Conservation (phyloP, 129 eudicot genomes). For the Erigeron canadensis region DNA sequence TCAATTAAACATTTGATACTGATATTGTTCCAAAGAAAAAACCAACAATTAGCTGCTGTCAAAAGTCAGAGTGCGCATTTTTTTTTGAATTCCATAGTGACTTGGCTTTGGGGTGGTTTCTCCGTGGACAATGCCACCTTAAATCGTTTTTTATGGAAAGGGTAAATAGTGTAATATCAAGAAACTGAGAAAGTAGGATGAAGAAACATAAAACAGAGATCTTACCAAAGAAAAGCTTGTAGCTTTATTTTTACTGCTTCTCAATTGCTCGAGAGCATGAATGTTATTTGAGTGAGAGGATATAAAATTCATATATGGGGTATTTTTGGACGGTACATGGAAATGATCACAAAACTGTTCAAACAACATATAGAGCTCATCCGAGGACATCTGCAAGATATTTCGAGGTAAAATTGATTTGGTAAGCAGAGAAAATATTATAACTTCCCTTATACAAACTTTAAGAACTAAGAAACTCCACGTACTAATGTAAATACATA, state of each 20-base stretch:
- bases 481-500: not conserved
- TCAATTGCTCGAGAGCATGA: slow-evolving; percentile 88
- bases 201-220: slow-evolving; percentile 21
- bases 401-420: slow-evolving; percentile 8
- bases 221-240: slow-evolving; percentile 76
- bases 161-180: too few relatives aligned
- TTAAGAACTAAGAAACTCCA: not conserved
- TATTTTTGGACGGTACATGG: slow-evolving; percentile 61
- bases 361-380: slow-evolving; percentile 80
- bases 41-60: not conserved
- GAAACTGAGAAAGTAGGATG: too few relatives aligned
- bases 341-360: slow-evolving; percentile 93
- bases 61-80: not conserved
- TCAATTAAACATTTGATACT: not conserved
- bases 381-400: slow-evolving; percentile 69
- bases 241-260: slow-evolving; percentile 68
- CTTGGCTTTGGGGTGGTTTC: too few relatives aligned
- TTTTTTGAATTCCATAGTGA: too few relatives aligned
- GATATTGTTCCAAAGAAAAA: not conserved
- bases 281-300: slow-evolving; percentile 91
- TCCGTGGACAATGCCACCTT: too few relatives aligned
- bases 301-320: slow-evolving; percentile 74
- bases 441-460: not conserved
- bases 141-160: too few relatives aligned
- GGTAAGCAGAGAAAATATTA: not conserved